Evolutionary conservation across 225 moss, liverwort and hornwort genomes (phyloP).

Genomic region (Asterella californica): DNA sequence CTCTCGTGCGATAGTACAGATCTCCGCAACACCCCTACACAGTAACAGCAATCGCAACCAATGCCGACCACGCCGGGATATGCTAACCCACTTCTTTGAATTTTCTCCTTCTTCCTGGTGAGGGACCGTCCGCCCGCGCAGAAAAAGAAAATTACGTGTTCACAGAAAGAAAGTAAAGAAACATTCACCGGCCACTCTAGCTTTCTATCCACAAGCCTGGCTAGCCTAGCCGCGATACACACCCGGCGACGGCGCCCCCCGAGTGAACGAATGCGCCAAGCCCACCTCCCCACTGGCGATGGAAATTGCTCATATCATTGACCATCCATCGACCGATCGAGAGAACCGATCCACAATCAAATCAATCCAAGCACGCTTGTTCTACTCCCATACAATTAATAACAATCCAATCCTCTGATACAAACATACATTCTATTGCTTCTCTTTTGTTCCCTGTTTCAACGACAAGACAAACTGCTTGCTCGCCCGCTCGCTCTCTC

Average conservation of each 20-base stretch:
- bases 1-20: neutral
- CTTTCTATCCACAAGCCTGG: neutral
- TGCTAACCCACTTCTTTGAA: slow-evolving; percentile 6
- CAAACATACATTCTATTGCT: neutral
- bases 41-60: neutral
- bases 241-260: neutral
- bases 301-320: slow-evolving; percentile 5
- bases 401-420: neutral
- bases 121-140: neutral
- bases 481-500: slow-evolving; percentile 17
- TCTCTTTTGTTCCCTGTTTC: neutral
- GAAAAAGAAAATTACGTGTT: neutral
- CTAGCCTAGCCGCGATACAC: neutral
- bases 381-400: neutral
- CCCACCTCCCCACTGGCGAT: neutral
- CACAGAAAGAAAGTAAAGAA: neutral
- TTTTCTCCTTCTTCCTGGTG: neutral
- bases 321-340: neutral
- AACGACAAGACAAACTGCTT: neutral
- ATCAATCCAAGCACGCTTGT: neutral
- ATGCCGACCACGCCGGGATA: neutral
- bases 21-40: neutral
- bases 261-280: slow-evolving; percentile 2
- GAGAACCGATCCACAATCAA: neutral
- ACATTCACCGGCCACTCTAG: neutral